These are phyloP conservation scores for Biscogniauxia mediterranea DNA, from an alignment of 2,329 filamentous ascomycete genomes.

Conservation along the genomic window DNA sequence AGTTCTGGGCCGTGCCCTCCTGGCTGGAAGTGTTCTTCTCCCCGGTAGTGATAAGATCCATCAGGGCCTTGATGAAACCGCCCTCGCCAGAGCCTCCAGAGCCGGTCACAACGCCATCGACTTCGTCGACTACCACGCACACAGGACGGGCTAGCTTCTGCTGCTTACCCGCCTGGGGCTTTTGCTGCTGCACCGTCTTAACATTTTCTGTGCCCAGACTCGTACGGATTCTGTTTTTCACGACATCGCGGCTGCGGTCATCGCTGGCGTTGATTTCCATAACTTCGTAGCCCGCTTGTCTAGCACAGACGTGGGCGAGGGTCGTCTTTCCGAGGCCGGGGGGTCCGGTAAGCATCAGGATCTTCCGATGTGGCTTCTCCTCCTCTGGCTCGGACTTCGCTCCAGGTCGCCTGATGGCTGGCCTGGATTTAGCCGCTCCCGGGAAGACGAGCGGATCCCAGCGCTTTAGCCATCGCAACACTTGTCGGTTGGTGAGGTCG, in stretches of 20 bases:
- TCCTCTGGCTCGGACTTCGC: constrained; percentile 53
- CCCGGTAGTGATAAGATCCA: constrained; percentile 83
- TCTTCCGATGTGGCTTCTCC: constrained; percentile 80
- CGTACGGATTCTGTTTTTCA: constrained; percentile 86
- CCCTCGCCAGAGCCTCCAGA: constrained; percentile 78
- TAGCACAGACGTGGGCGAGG: constrained; percentile 90
- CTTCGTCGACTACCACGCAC: constrained; percentile 93
- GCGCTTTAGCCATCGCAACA: constrained; percentile 87
- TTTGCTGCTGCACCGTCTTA: constrained; percentile 65
- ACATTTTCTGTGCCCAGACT: constrained; percentile 94
- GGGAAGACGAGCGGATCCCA: constrained; percentile 96
- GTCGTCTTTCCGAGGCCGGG: constrained; percentile 96
- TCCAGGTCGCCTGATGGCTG: constrained; percentile 43
- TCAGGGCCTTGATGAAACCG: constrained; percentile 91
- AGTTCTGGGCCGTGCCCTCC: constrained; percentile 29
- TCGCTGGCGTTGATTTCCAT: constrained; percentile 98
- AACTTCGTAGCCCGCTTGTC: constrained; percentile 92
- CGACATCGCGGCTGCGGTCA: constrained; percentile 84
- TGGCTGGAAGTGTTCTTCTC: constrained; percentile 66
- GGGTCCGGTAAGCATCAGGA: constrained; percentile 85
- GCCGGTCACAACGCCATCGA: constrained; percentile 87
- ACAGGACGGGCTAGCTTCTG: constrained; percentile 79
- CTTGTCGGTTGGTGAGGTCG: constrained; percentile 85
- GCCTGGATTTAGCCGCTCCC: constrained; percentile 61
- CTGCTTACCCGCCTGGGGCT: constrained; percentile 48